Evolutionary conservation across 2,329 filamentous ascomycete genomes (phyloP), one percentile per base, ranked within the genome.

Genomic region (Pyrenochaeta sp.): DNA sequence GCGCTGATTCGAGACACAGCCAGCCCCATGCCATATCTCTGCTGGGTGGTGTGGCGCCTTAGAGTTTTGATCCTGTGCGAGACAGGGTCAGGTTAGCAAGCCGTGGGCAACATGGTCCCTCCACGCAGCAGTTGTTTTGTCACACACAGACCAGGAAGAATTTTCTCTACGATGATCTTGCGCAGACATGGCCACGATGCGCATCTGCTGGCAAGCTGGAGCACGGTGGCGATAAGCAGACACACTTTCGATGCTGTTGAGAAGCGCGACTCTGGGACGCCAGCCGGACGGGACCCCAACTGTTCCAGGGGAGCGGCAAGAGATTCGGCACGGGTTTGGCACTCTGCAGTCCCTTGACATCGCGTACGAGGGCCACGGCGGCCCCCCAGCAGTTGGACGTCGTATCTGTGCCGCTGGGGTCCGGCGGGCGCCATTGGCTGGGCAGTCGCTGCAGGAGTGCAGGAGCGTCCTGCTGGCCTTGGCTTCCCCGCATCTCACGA

Each of bases 151-250:
- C 56, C 41, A 60, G 49, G 49, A 56, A 60, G 53, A 60, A 35
- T 51, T 61, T 61, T 58, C 49, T n/a, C n/a, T n/a, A 35, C 50
- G 39, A 39, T 37, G 50, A 61, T 55, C 44, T 49, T 35, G 43
- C 39, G 21, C 48, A 51, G 51, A 43, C 36, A 46, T 51, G 17
- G 31, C 18, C 24, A 10, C 20, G 39, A 44, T 37, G 20, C 20
- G 20, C 15, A 34, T 30, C 38, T 17, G 20, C 27, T 21, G 48
- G 19, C 30, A 35, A 36, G 15, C 17, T 10, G 21, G 29, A 18
- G 28, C 10, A n/a, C 20, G 30, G 49, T 47, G 48, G 52, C 48
- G 36, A 55, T 27, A 31, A 42, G 46, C 46, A 53, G 49, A 46
- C 49, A 46, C 46, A 39, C 30, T 26, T 23, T 28, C 23, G 39